These are phyloP conservation scores for Cucurbita maxima DNA, from an alignment of 306 rosid genomes.

Conservation along the genomic window DNA sequence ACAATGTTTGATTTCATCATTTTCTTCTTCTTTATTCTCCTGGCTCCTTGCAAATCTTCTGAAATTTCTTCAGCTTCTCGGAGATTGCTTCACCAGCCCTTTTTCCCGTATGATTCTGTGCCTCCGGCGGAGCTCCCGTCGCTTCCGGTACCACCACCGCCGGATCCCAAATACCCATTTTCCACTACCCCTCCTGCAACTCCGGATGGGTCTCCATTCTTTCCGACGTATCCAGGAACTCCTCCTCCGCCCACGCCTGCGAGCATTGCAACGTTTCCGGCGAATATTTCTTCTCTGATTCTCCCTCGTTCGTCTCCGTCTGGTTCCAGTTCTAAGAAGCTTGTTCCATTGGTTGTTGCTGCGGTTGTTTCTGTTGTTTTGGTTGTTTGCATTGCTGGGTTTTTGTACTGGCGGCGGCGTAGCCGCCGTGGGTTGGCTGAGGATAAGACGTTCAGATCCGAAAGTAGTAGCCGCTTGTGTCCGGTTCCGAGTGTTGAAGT, in stretches of 20 bases:
- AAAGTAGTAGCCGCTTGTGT: slow-evolving; percentile 41
- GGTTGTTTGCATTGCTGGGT: slow-evolving; percentile 19
- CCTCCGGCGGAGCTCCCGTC: slow-evolving; percentile 39
- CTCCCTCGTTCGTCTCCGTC: slow-evolving; percentile 34
- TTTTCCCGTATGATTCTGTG: slow-evolving; percentile 14
- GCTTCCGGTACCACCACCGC: slow-evolving; percentile 14
- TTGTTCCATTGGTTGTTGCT: slow-evolving; percentile 27
- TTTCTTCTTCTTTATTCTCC: slow-evolving; percentile 9
- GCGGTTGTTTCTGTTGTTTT: slow-evolving; percentile 26
- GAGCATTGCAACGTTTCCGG: slow-evolving; percentile 66
- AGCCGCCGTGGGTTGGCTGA: slow-evolving; percentile 22
- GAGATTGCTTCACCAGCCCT: slow-evolving; percentile 63
- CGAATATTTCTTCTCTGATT: slow-evolving; percentile 75
- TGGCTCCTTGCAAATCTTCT: not conserved
- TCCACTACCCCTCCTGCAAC: slow-evolving; percentile 34
- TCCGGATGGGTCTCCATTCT: slow-evolving; percentile 50
- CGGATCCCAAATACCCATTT: slow-evolving; percentile 47
- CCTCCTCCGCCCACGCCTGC: slow-evolving; percentile 61
- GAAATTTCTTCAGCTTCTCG: slow-evolving; percentile 9
- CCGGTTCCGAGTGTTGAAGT: slow-evolving; percentile 17
- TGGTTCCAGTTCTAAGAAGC: slow-evolving; percentile 24
- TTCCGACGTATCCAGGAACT: slow-evolving; percentile 49
- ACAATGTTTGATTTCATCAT: slow-evolving; percentile 31
- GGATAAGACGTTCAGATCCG: slow-evolving; percentile 66
- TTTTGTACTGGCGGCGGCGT: slow-evolving; percentile 35